Evolutionary conservation across 257 asterid species (phyloP), one percentile per base, ranked within the genome.

Genomic region (Dorcoceras hygrometricum): DNA sequence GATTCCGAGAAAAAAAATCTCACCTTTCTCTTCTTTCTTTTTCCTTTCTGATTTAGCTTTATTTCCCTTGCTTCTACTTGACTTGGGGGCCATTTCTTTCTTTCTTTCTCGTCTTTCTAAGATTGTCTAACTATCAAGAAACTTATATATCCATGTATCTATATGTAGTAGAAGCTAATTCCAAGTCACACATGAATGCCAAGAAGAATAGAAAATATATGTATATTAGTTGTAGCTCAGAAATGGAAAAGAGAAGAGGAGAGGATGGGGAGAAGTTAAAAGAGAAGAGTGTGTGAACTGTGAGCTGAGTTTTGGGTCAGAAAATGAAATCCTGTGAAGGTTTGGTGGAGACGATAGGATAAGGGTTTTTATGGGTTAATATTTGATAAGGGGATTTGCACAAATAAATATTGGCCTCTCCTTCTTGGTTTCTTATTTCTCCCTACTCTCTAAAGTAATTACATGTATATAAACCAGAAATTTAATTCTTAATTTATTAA

Each of bases 1-100:
- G 19, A 62, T 56, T 39, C 16, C 8, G 43, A 20, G 58, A 62
- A 25, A 22, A n/a, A 4, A 11, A 39, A 32, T 31, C 57, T 5
- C 1, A 88, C 99, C 96, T 77, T 89, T 94, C 74, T 94, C 99
- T 72, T 94, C 99, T 73, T 88, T 94, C 89, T 89, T 94, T 96
- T 80, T 94, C 87, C 82, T 91, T 39, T 94, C 97, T 58, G 81
- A 63, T 81, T 82, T 94, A 20, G 90, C 39, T 77, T 84, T 90
- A 77, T 70, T 83, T 58, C 95, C 96, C 65, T 82, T 90, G 23
- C 95, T 84, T 78, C 81, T 87, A 25, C 96, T 84, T n/a, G 99
- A 85, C 87, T 87, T 90, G 27, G 99, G 99, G 70, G 99, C 98
- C 99, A 94, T 84, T 76, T 59, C 69, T 50, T 12, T 25, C 18